Conservation (phyloP, 108 stramenopile species). For the Epipyxis sp. region DNA sequence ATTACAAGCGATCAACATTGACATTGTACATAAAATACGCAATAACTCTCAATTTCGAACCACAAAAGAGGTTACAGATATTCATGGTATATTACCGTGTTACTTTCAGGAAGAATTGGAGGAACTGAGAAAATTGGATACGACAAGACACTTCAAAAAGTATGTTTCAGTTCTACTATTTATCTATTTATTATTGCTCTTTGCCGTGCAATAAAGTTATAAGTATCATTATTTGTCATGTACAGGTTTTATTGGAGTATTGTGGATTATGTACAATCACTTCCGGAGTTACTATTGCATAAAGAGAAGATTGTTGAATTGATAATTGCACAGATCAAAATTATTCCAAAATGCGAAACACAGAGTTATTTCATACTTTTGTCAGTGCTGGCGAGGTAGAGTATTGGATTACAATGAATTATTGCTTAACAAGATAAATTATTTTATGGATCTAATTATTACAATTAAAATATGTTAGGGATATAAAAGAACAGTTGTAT, state of each 20-base stretch:
- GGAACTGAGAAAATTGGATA: not conserved
- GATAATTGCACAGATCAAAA: not conserved
- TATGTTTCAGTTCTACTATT: no score
- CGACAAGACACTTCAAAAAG: not conserved
- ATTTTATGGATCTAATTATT: not conserved
- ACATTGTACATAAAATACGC: conserved; percentile 22
- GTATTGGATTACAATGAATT: no score
- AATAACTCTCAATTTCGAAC: not conserved
- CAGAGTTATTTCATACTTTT: not conserved
- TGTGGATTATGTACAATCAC: not conserved
- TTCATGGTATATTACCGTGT: not conserved
- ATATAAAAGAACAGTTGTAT: not conserved
- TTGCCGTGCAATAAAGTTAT: no score
- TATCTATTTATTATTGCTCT: no score
- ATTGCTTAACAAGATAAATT: no score
- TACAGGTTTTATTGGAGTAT: conserved; percentile 3
- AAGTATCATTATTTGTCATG: not conserved
- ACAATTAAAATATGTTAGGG: not conserved
- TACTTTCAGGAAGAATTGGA: conserved; percentile 21
- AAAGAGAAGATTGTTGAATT: not conserved
- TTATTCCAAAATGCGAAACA: not conserved
- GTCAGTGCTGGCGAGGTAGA: conserved; percentile 14
- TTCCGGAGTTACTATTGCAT: conserved; percentile 15
- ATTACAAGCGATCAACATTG: conserved; percentile 10
- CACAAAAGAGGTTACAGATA: not conserved